phyloP scores from a whole-genome alignment of 176 grass and related monocot genomes.

The Tuctoria greenei region DNA sequence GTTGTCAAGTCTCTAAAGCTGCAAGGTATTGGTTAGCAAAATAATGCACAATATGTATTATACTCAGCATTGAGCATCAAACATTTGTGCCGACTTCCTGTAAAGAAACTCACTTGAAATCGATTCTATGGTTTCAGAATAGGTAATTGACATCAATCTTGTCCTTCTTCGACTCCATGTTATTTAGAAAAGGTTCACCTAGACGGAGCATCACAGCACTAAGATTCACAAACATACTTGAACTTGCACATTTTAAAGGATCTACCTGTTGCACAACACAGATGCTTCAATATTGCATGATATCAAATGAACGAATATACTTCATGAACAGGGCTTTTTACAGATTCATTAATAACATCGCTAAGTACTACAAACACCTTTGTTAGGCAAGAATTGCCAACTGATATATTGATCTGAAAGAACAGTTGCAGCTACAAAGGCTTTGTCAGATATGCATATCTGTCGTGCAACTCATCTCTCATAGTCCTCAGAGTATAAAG shows the following conservation, averaged over 20 bases:
- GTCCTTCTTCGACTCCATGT: constrained; percentile 68
- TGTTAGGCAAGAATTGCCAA: no score
- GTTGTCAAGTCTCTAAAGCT: constrained; percentile 79
- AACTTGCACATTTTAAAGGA: constrained; percentile 75
- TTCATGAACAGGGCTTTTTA: neutral
- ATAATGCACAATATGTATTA: constrained; percentile 15
- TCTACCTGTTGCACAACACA: constrained; percentile 63
- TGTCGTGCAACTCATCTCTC: no score
- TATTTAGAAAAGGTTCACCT: constrained; percentile 87
- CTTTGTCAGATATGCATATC: no score
- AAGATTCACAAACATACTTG: constrained; percentile 96
- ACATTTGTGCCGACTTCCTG: neutral
- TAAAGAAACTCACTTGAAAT: constrained; percentile 64
- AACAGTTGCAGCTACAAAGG: no score
- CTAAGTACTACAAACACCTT: no score
- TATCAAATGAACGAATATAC: neutral
- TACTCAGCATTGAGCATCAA: constrained; percentile 21
- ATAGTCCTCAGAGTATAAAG: no score
- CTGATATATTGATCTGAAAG: no score
- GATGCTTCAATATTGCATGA: constrained; percentile 8
- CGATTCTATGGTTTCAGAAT: constrained; percentile 69
- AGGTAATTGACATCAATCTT: constrained; percentile 91
- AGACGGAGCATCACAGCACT: constrained; percentile 87
- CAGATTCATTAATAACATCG: no score
- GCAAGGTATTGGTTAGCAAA: constrained; percentile 27